These are phyloP conservation scores for Cyclotella kingstonii DNA, from an alignment of 108 stramenopile genomes.

Conservation along the genomic window DNA sequence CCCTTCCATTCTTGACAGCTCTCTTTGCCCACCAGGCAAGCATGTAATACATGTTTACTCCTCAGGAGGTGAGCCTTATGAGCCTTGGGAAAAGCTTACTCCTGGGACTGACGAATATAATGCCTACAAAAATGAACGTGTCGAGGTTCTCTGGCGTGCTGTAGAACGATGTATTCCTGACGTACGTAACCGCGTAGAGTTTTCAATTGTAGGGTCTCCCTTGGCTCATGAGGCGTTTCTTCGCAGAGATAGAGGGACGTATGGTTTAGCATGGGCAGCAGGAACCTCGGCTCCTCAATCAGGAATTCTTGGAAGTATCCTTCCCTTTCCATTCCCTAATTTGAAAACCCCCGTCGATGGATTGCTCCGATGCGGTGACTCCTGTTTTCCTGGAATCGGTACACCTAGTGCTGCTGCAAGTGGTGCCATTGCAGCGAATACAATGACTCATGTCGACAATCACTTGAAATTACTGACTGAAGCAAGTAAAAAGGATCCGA, in stretches of 20 bases:
- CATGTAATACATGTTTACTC: constrained; percentile 95
- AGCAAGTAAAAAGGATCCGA: constrained; percentile 72
- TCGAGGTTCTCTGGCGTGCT: constrained; percentile 82
- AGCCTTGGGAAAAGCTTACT: constrained; percentile 92
- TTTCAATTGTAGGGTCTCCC: constrained; percentile 91
- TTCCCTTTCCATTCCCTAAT: constrained; percentile 91
- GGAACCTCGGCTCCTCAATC: constrained; percentile 89
- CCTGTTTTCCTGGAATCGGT: constrained; percentile 94
- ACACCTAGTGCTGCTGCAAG: constrained; percentile 94
- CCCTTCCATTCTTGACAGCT: constrained; percentile 84
- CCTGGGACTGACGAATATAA: constrained; percentile 84
- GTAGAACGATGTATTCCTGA: constrained; percentile 94
- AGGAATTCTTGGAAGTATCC: constrained; percentile 65
- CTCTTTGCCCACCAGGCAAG: constrained; percentile 90
- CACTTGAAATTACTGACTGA: constrained; percentile 81
- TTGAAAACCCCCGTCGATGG: constrained; percentile 91
- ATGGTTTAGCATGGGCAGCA: constrained; percentile 95
- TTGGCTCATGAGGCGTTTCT: constrained; percentile 94
- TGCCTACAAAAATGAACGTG: constrained; percentile 91
- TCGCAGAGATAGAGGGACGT: constrained; percentile 87
- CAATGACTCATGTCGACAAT: constrained; percentile 80
- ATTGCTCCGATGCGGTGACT: constrained; percentile 88
- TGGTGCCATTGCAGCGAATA: constrained; percentile 88
- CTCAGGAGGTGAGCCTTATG: constrained; percentile 93
- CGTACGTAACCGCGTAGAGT: constrained; percentile 84